phyloP scores from a whole-genome alignment of 768 basidiomycete genomes.

The Tulasnella sp. region DNA sequence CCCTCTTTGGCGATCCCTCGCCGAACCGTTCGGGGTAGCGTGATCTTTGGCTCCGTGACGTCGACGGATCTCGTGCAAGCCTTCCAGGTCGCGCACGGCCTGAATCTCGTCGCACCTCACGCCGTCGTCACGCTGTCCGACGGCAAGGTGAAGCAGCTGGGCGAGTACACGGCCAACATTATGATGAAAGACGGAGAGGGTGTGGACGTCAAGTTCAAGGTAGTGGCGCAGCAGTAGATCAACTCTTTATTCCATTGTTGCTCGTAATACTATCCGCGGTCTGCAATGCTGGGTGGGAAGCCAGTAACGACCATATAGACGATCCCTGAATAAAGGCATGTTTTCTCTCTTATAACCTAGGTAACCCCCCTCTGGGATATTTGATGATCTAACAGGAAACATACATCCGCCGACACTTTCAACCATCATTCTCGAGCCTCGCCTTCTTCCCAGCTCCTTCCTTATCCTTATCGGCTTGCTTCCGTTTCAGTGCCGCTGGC shows the following conservation, averaged over 20 bases:
- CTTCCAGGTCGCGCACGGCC: neutral
- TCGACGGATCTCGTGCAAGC: conserved; percentile 6
- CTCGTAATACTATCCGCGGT: neutral
- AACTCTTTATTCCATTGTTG: neutral
- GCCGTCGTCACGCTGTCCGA: neutral
- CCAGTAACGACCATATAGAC: too few species aligned
- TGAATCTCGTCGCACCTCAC: conserved; percentile 8
- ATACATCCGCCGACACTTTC: neutral
- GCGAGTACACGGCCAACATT: conserved; percentile 5
- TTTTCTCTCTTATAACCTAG: too few species aligned
- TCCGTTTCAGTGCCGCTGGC: conserved; percentile 70
- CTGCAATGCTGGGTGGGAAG: too few species aligned
- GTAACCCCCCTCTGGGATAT: too few species aligned
- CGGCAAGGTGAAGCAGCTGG: conserved; percentile 8
- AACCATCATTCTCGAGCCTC: neutral
- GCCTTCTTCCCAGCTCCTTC: neutral
- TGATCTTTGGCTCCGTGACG: conserved; percentile 15
- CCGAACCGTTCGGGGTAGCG: neutral
- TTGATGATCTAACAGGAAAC: neutral
- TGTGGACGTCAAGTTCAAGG: conserved; percentile 6
- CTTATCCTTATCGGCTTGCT: conserved; percentile 30
- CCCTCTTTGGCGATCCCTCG: conserved; percentile 11
- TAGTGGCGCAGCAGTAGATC: neutral
- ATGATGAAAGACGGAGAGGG: conserved; percentile 9
- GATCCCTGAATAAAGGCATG: too few species aligned